phyloP scores from a whole-genome alignment of 257 asterid genomes.

The Leonotis leonurus region DNA sequence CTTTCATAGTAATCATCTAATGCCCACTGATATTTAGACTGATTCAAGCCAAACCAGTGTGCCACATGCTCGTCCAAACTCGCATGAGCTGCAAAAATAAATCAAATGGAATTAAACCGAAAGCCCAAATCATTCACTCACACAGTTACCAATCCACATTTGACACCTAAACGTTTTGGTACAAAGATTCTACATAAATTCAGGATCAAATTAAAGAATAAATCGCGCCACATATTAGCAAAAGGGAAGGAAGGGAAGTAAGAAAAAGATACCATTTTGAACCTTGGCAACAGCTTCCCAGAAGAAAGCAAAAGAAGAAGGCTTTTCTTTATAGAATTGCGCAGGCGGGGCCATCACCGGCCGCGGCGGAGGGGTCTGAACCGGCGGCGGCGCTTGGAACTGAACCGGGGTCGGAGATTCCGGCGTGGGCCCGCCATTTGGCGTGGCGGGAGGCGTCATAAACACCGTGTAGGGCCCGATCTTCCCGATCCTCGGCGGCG shows the following conservation, averaged over 20 bases:
- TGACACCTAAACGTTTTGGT: too few relatives aligned
- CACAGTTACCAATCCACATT: not conserved
- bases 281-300: constrained; percentile 81
- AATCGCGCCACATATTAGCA: not conserved
- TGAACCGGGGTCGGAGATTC: constrained; percentile 35
- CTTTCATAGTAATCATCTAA: constrained; percentile 71
- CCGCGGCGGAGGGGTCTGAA: constrained; percentile 40
- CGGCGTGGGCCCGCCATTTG: constrained; percentile 31
- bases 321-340: constrained; percentile 42
- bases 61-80: constrained; percentile 90
- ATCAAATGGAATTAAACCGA: not conserved
- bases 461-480: constrained; percentile 99
- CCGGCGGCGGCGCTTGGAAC: constrained; percentile 34
- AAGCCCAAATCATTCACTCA: not conserved
- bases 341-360: constrained; percentile 94
- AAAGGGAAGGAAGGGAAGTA: not conserved
- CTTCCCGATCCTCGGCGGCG: constrained; percentile 93
- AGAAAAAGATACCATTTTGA: constrained; percentile 53
- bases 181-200: not conserved
- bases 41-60: constrained; percentile 91
- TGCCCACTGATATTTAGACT: constrained; percentile 98
- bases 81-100: constrained; percentile 50
- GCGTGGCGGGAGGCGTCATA: constrained; percentile 84
- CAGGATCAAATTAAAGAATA: not conserved
- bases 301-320: constrained; percentile 60